phyloP scores from a whole-genome alignment of 495 filamentous ascomycete species.

The Talaromyces liani region DNA sequence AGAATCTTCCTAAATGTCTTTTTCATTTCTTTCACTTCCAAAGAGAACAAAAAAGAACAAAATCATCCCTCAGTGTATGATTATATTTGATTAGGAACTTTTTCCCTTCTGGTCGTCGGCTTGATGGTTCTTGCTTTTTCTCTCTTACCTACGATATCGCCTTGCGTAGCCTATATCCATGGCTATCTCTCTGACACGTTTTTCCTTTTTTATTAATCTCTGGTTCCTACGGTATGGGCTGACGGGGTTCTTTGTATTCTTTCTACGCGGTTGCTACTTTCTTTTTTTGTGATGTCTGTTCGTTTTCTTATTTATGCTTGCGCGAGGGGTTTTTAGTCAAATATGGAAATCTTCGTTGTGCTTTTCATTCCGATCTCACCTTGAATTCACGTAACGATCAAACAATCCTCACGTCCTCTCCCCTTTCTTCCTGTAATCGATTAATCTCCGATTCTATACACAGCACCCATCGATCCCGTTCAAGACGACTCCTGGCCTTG shows the following conservation, averaged over 20 bases:
- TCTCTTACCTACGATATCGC: background rate
- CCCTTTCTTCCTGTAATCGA: constrained; percentile 46
- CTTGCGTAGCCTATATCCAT: background rate
- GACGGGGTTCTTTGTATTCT: constrained; percentile 5
- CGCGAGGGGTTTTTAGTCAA: constrained; percentile 3
- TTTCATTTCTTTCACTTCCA: background rate
- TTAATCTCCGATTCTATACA: constrained; percentile 69
- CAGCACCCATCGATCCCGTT: constrained; percentile 72
- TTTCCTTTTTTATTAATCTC: constrained; percentile 4
- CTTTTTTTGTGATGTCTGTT: background rate
- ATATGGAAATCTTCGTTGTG: constrained; percentile 4
- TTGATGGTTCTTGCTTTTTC: background rate
- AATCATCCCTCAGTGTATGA: constrained; percentile 8
- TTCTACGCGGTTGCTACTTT: background rate
- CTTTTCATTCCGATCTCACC: background rate
- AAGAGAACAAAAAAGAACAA: background rate
- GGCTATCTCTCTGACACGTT: background rate
- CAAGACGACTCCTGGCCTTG: constrained; percentile 60
- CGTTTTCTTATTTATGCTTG: background rate
- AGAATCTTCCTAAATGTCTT: constrained; percentile 8
- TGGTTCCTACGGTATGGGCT: constrained; percentile 10
- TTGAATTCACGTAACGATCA: constrained; percentile 1
- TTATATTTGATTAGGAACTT: constrained; percentile 3
- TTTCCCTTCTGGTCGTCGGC: background rate
- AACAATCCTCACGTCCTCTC: constrained; percentile 55